Percentiles rank a stretch among this genome's conserved stretches.
Conservation (phyloP, 1,139 yeast species). For the Kazachstania sp. region DNA sequence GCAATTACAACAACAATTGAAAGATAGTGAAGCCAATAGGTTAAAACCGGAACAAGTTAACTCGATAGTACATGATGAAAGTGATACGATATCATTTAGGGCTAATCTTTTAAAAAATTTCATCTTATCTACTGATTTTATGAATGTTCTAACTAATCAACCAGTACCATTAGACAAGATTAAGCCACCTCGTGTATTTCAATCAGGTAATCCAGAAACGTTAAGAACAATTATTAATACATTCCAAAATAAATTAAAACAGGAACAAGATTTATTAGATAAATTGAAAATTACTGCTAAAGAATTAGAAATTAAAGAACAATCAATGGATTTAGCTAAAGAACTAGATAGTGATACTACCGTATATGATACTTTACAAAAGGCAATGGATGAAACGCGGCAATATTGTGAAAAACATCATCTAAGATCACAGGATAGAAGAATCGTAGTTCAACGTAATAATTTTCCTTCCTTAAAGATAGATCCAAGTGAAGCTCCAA, state of each 20-base stretch:
- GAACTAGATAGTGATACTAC: neutral
- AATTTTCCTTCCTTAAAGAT: conserved; percentile 15
- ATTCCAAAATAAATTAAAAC: conserved; percentile 9
- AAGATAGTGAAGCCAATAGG: conserved; percentile 17
- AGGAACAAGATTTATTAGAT: conserved; percentile 1
- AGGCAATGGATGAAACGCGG: conserved; percentile 2
- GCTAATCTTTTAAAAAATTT: conserved; percentile 22
- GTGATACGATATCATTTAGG: conserved; percentile 29
- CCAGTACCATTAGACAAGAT: conserved; percentile 19
- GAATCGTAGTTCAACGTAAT: conserved; percentile 13
- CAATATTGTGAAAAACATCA: conserved; percentile 6
- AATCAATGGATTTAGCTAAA: conserved; percentile 6
- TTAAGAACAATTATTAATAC: conserved; percentile 7
- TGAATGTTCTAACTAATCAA: conserved; percentile 22
- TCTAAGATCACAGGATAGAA: conserved; percentile 13
- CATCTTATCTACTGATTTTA: conserved; percentile 16
- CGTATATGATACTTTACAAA: conserved; percentile 5
- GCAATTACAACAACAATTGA: conserved; percentile 2
- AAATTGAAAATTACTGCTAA: neutral
- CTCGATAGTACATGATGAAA: conserved; percentile 27
- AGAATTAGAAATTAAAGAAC: neutral
- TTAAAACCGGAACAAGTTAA: conserved; percentile 23
- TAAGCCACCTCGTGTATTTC: conserved; percentile 16
- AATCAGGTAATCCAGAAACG: neutral
- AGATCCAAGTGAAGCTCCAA: conserved; percentile 24